Conservation (phyloP, 192 early-diverging fungal species). For the Kappamyces sp. region DNA sequence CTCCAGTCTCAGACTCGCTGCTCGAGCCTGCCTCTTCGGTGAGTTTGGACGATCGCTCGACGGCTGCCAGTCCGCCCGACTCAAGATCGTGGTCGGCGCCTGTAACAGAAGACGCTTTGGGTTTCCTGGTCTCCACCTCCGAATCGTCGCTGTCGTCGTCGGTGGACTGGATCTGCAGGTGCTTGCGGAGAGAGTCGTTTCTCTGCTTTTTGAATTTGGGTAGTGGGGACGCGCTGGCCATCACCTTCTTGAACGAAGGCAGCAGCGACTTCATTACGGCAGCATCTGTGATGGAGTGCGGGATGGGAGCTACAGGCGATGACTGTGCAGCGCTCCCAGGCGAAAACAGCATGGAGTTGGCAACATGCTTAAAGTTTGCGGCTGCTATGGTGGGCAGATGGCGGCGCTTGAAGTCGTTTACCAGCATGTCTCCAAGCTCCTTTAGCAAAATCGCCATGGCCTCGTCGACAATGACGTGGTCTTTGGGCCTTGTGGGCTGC, state of each 20-base stretch:
- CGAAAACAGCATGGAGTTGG: too few species aligned
- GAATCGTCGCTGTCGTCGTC: too few species aligned
- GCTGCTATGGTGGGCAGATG: slow-evolving; percentile 11
- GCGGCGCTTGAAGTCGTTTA: slow-evolving; percentile 4
- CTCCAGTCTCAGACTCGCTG: too few species aligned
- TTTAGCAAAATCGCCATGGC: slow-evolving; percentile 9
- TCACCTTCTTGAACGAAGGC: slow-evolving; percentile 7
- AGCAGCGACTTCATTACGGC: slow-evolving; percentile 1
- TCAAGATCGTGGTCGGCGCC: too few species aligned
- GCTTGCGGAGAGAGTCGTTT: too few species aligned
- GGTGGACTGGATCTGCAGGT: too few species aligned
- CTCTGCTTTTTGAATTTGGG: slow-evolving; percentile 1
- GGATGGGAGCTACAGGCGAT: background rate
- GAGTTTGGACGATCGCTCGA: too few species aligned
- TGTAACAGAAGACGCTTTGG: too few species aligned
- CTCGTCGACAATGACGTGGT: slow-evolving; percentile 1
- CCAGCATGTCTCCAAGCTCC: slow-evolving; percentile 1
- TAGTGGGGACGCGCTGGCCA: background rate
- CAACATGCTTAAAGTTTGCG: background rate
- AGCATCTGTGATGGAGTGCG: background rate
- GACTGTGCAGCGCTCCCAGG: too few species aligned
- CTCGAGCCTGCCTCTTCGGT: too few species aligned
- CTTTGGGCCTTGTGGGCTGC: background rate
- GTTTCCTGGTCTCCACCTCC: too few species aligned
- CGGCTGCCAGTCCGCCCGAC: too few species aligned